Conservation (phyloP, 768 basidiomycete genomes). For the Leccinum subtestaceum region DNA sequence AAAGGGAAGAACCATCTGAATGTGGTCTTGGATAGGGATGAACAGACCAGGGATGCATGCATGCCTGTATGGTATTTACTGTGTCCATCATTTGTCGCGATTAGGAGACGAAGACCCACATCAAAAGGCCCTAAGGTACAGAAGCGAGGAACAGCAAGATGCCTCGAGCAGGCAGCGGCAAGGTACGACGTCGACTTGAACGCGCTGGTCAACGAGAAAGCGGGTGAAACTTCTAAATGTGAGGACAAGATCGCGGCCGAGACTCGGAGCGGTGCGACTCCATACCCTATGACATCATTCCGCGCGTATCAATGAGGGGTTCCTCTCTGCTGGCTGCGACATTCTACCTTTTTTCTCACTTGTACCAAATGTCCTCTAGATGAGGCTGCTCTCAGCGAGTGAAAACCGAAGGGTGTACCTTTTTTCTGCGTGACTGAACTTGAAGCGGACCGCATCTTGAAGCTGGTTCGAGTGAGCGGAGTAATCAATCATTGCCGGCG, state of each 20-base stretch:
- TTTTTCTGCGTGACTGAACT: neutral
- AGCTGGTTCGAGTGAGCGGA: neutral
- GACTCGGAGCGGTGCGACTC: neutral
- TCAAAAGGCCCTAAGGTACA: neutral
- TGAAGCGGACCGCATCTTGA: neutral
- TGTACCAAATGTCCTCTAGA: neutral
- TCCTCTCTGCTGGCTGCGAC: neutral
- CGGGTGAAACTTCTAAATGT: neutral
- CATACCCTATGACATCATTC: conserved; percentile 1
- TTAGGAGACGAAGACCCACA: conserved; percentile 1
- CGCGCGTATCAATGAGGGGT: neutral
- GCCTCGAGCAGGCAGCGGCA: too few relatives aligned
- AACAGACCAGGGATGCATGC: neutral
- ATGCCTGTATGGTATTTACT: neutral
- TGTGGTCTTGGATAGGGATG: neutral
- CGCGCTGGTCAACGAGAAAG: neutral
- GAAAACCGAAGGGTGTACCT: neutral
- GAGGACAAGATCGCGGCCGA: neutral
- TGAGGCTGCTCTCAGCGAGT: neutral
- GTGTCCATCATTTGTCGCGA: conserved; percentile 1
- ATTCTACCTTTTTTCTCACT: neutral
- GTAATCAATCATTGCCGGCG: neutral
- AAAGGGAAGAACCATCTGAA: neutral
- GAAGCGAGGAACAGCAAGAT: neutral
- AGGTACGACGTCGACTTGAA: neutral